phyloP scores from a whole-genome alignment of 441 rosid genomes.

The Syzygium malaccense region DNA sequence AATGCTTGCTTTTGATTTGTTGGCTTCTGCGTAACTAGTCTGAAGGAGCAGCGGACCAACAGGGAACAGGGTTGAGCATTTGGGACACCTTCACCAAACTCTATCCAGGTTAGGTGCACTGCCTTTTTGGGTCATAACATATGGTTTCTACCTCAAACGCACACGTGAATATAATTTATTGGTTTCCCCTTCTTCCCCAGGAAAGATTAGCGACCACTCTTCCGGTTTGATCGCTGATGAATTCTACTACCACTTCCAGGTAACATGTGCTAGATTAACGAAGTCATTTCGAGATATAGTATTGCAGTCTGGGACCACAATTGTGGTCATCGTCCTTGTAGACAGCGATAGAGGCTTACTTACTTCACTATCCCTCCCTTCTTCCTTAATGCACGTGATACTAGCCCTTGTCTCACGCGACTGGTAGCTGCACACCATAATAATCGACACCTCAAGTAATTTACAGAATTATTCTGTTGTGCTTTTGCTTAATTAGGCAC shows the following conservation, averaged over 20 bases:
- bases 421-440: background rate
- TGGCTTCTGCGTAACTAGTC: constrained; percentile 18
- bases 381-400: background rate
- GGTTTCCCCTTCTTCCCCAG: constrained; percentile 8
- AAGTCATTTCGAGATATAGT: background rate
- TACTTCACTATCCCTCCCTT: background rate
- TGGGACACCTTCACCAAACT: constrained; percentile 50
- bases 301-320: background rate
- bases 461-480: background rate
- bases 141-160: no score
- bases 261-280: background rate
- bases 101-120: constrained; percentile 32
- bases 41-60: constrained; percentile 57
- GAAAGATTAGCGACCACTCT: constrained; percentile 24
- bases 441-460: background rate
- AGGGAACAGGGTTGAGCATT: constrained; percentile 45
- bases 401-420: background rate
- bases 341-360: constrained; percentile 2
- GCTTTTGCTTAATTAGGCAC: background rate
- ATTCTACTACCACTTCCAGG: constrained; percentile 26
- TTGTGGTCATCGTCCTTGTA: constrained; percentile 11
- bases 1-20: background rate
- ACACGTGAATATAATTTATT: background rate
- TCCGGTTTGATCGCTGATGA: constrained; percentile 23
- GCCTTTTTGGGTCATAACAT: background rate